Evolutionary conservation across 768 basidiomycete genomes (phyloP).

Genomic region (Termitomyces eurrhizus): DNA sequence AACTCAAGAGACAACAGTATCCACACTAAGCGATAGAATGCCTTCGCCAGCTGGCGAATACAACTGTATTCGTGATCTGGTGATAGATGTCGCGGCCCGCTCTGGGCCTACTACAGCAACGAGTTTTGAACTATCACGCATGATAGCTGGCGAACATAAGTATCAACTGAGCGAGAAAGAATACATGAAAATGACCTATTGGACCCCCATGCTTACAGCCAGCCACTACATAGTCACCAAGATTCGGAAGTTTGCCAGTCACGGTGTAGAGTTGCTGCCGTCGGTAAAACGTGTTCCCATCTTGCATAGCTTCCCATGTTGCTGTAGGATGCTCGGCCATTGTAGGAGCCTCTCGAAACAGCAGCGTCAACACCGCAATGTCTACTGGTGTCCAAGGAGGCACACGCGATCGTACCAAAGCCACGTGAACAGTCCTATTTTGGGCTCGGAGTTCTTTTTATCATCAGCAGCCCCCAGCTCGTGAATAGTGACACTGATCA

Average conservation of each 20-base stretch:
- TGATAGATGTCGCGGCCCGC: slow-evolving; percentile 47
- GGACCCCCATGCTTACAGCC: slow-evolving; percentile 88
- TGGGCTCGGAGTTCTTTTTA: not conserved
- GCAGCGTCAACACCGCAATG: not conserved
- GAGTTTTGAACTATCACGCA: slow-evolving; percentile 81
- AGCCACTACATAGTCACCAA: slow-evolving; percentile 76
- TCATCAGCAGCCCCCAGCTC: not conserved
- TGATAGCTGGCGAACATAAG: slow-evolving; percentile 54
- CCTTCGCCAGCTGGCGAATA: slow-evolving; percentile 84
- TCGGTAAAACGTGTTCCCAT: slow-evolving; percentile 84
- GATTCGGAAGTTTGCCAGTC: slow-evolving; percentile 70
- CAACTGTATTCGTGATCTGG: slow-evolving; percentile 82
- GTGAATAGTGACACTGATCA: too few species aligned
- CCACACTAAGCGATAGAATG: slow-evolving; percentile 67
- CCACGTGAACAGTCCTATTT: not conserved
- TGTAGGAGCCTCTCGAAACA: not conserved
- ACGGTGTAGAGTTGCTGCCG: slow-evolving; percentile 82
- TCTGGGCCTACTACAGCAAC: slow-evolving; percentile 59
- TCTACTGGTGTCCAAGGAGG: not conserved
- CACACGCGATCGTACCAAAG: not conserved
- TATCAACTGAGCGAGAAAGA: not conserved
- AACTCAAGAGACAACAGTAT: slow-evolving; percentile 29
- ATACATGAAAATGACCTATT: slow-evolving; percentile 52
- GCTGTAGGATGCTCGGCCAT: slow-evolving; percentile 71
- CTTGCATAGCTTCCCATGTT: slow-evolving; percentile 89